phyloP scores from a whole-genome alignment of 371 early-diverging fungal species.

The Choanephora cucurbitarum region DNA sequence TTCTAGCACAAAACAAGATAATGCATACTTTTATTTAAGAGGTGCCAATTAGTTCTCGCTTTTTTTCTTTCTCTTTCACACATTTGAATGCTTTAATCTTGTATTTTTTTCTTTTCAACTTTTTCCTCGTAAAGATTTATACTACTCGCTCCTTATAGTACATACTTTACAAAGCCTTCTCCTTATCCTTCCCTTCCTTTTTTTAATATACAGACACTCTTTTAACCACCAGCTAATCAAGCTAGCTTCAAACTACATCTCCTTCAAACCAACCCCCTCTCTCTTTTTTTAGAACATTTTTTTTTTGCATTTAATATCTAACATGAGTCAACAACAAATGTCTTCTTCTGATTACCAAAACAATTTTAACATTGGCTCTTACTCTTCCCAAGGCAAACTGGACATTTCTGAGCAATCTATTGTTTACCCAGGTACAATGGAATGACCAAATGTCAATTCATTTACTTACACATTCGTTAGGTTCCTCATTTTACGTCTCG shows the following conservation, averaged over 20 bases:
- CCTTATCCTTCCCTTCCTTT: conserved; percentile 12
- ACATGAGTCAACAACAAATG: conserved; percentile 27
- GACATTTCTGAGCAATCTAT: conserved; percentile 30
- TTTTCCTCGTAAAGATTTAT: conserved; percentile 1
- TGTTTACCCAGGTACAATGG: conserved; percentile 30
- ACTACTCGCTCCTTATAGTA: too few relatives aligned
- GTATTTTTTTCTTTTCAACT: conserved; percentile 6
- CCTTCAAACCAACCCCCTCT: background rate
- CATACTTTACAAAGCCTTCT: background rate
- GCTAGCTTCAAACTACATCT: background rate
- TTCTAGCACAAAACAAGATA: too few relatives aligned
- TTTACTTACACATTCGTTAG: conserved; percentile 11
- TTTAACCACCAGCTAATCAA: background rate
- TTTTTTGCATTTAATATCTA: background rate
- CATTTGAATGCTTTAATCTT: conserved; percentile 12
- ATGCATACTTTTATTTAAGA: too few relatives aligned
- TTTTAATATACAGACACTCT: background rate
- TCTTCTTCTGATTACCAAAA: conserved; percentile 20
- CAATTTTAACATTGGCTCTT: conserved; percentile 18
- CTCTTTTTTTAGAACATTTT: background rate
- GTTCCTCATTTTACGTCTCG: conserved; percentile 32
- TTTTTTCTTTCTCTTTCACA: conserved; percentile 8
- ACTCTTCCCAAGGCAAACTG: conserved; percentile 18
- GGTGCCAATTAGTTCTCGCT: too few relatives aligned
- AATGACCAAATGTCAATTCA: background rate